Evolutionary conservation across 2,329 filamentous ascomycete genomes (phyloP), one percentile per base, ranked within the genome.

Genomic region (Cladobotryum protrusum): DNA sequence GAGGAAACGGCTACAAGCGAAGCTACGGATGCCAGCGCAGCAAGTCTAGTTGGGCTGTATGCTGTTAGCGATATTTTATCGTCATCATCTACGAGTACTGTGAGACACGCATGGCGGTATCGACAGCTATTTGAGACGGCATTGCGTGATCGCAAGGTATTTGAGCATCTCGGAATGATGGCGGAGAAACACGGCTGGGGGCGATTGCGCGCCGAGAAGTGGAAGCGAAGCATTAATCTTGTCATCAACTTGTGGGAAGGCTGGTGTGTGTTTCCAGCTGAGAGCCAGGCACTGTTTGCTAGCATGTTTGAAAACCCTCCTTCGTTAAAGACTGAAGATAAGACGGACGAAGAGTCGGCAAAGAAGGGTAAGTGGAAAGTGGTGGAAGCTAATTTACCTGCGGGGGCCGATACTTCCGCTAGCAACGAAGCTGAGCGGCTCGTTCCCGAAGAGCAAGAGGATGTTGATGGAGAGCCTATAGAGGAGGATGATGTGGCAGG

Each of bases 21-120:
- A 45, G 66, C 60, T 1, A 59, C 65, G 14, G 89, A 95, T 63
- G 78, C 77, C 1, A 91, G 87, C 47, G 76, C 80, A 2, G 82
- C 88, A 1, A 88, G 85, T 58, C 75, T 96, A 2, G 84, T 96
- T 17, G 91, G 82, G 1, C 75, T 97, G 3, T 96, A 95, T 62
- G 75, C 93, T 1, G 68, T 80, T 43, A 82, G 74, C 63, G 91
- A 96, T 63, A 86, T 96, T 42, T 75, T 95, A 12, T 87, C 87
- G 0, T 87, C 87, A 1, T 80, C 79, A 0, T 88, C 86, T 1
- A 89, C 84, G 9, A 87, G 86, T 55, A 86, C 85, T 2, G 83
- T 92, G 19, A 83, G 87, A 2, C 87, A 91, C 63, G 87, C 88
- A 3, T 96, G 90, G 88, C 85, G 89, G 47, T 96, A 90, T 62